Evolutionary conservation across 2,329 filamentous ascomycete species (phyloP), one percentile per base, ranked within the genome.

Genomic region (Colletotrichum acutatum): DNA sequence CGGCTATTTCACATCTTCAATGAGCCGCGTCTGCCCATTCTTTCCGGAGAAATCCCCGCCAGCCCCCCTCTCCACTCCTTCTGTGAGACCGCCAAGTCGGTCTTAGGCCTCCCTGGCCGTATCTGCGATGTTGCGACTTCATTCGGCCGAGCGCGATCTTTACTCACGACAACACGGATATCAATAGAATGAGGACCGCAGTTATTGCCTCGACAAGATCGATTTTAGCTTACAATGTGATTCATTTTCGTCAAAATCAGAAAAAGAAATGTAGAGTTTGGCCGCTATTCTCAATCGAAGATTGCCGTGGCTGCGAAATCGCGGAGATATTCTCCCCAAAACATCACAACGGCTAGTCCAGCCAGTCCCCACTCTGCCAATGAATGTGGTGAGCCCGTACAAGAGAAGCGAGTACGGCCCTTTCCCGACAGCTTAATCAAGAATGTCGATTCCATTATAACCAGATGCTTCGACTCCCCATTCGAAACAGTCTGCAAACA

Each of bases 391-490:
- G 8, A 19, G 7, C 4, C 19, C 42, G 19, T 49, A 22, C 8
- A n/a, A 49, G 19, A 9, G 19, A n/a, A 49, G 19, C 42, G 42
- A 49, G 19, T 22, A 49, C 19, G 19, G 42, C 42, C 19, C 42
- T 49, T 9, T 22, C 19, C 19, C 60, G 22, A 16, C 28, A 14
- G 24, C 8, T 60, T 11, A 60, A 22, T 22, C 16, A 4, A 30
- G 22, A 22, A 64, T 28, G 28, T 66, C 34, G 4, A 58, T 42
- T 4, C 53, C 68, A 49, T 71, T 52, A 30, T 71, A 71, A 32
- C 69, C 69, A 22, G 64, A 68, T n/a, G 69, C 65, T 58, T 71
- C 67, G n/a, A 68, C 58, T 12, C 69, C 69, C 69, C 69, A 71
- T 24, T 71, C 69, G 53, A 71, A 71, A 52, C 69, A 71, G 53